Conservation (phyloP, 805 yeast genomes). For the Starmerella sp. region DNA sequence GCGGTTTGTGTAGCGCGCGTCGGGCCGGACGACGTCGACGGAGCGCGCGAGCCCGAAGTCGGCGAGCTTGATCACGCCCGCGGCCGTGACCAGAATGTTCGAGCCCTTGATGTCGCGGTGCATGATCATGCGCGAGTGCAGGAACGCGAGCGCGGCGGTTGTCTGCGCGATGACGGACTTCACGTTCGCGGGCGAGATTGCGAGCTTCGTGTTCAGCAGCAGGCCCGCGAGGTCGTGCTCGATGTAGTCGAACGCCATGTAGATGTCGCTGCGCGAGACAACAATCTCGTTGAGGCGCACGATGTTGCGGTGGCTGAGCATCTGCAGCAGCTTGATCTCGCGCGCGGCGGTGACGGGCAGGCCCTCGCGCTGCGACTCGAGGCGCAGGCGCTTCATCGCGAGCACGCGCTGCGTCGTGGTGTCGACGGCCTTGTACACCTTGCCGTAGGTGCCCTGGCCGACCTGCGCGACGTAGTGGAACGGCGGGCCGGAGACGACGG, state of each 20-base stretch:
- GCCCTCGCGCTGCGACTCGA: slow-evolving; percentile 85
- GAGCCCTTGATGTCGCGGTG: slow-evolving; percentile 96
- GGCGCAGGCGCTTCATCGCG: slow-evolving; percentile 75
- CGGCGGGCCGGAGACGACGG: slow-evolving; percentile 15
- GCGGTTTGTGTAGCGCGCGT: slow-evolving; percentile 81
- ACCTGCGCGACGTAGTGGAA: slow-evolving; percentile 75
- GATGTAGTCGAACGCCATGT: slow-evolving; percentile 87
- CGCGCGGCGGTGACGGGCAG: slow-evolving; percentile 93
- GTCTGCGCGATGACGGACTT: slow-evolving; percentile 73
- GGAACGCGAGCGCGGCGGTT: slow-evolving; percentile 64
- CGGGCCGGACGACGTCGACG: slow-evolving; percentile 26
- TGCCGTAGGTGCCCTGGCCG: slow-evolving; percentile 98
- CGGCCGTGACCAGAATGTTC: slow-evolving; percentile 63
- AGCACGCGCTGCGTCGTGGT: slow-evolving; percentile 54
- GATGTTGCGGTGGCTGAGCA: slow-evolving; percentile 69
- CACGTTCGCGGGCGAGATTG: slow-evolving; percentile 52
- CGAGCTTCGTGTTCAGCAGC: slow-evolving; percentile 60
- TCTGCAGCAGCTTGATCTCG: slow-evolving; percentile 76
- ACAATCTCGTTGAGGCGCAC: slow-evolving; percentile 80
- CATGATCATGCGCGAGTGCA: slow-evolving; percentile 49
- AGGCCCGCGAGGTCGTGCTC: slow-evolving; percentile 89
- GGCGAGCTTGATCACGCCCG: slow-evolving; percentile 76
- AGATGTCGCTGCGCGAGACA: slow-evolving; percentile 59
- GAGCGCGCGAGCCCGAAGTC: slow-evolving; percentile 84
- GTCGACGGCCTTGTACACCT: slow-evolving; percentile 81